A percentile compares a stretch with the other conserved stretches of the same genome.
These are phyloP conservation scores for Capronia epimyces DNA, from an alignment of 2,329 filamentous ascomycete genomes.

Conservation along the genomic window DNA sequence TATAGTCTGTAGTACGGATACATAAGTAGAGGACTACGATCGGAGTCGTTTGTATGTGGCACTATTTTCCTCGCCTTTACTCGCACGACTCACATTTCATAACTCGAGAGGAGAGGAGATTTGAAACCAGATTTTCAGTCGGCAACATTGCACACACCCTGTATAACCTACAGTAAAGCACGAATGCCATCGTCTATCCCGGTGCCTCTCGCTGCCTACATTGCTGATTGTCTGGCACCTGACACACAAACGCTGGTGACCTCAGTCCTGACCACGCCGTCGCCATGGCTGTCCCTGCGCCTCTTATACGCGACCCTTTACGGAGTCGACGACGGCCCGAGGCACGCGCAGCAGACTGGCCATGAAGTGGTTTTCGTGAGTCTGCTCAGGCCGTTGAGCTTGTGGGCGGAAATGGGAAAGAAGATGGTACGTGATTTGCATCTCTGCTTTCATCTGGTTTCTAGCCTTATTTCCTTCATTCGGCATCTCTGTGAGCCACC, in stretches of 20 bases:
- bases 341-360: neutral
- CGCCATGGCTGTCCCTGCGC: slow-evolving; percentile 54
- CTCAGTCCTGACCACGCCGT: slow-evolving; percentile 43
- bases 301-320: slow-evolving; percentile 43
- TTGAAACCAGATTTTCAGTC: no score
- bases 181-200: slow-evolving; percentile 39
- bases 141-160: no score
- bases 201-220: slow-evolving; percentile 37
- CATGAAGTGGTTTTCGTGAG: slow-evolving; percentile 65
- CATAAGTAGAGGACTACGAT: no score
- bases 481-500: neutral
- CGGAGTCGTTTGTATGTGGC: no score
- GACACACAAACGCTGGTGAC: slow-evolving; percentile 40
- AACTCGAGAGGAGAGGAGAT: no score
- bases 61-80: no score
- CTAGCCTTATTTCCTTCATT: neutral
- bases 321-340: slow-evolving; percentile 14
- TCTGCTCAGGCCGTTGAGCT: slow-evolving; percentile 70
- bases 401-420: slow-evolving; percentile 65
- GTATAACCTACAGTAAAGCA: no score
- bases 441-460: slow-evolving; percentile 5
- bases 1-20: no score
- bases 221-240: slow-evolving; percentile 27
- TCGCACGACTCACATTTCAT: no score
- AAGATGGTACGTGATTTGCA: slow-evolving; percentile 53